phyloP scores from a whole-genome alignment of 768 basidiomycete species.

The Asterophora lycoperdoides region DNA sequence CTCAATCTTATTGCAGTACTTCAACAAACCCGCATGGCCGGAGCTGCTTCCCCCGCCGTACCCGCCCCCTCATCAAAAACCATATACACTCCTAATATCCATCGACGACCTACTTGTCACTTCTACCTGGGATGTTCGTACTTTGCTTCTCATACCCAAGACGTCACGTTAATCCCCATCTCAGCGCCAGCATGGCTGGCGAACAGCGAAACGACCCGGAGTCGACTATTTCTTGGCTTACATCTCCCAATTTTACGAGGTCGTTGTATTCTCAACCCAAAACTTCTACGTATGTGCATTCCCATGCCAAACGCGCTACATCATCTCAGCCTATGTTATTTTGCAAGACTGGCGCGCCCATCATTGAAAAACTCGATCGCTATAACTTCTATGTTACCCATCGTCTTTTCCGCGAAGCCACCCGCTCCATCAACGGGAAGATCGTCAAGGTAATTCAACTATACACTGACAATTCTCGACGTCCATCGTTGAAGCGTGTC shows the following conservation, averaged over 20 bases:
- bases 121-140: constrained; percentile 92
- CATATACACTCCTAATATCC: constrained; percentile 88
- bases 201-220: constrained; percentile 95
- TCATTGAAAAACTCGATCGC: constrained; percentile 91
- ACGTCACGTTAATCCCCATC: background rate
- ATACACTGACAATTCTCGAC: background rate
- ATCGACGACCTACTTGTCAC: constrained; percentile 89
- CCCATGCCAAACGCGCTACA: background rate
- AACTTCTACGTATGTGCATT: constrained; percentile 69
- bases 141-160: background rate
- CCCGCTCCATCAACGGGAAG: constrained; percentile 74
- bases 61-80: constrained; percentile 78
- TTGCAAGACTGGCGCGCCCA: background rate
- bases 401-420: constrained; percentile 90
- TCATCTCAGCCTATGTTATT: background rate
- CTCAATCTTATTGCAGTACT: constrained; percentile 25
- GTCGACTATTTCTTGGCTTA: constrained; percentile 98
- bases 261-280: constrained; percentile 93
- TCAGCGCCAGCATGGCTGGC: constrained; percentile 91
- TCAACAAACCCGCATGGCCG: constrained; percentile 91
- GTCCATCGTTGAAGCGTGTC: background rate
- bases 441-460: constrained; percentile 68
- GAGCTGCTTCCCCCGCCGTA: constrained; percentile 87
- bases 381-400: constrained; percentile 88
- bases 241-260: constrained; percentile 96